Evolutionary conservation across 2,329 filamentous ascomycete species (phyloP), one percentile per base, ranked within the genome.

Genomic region (Sphaceloma murrayae): DNA sequence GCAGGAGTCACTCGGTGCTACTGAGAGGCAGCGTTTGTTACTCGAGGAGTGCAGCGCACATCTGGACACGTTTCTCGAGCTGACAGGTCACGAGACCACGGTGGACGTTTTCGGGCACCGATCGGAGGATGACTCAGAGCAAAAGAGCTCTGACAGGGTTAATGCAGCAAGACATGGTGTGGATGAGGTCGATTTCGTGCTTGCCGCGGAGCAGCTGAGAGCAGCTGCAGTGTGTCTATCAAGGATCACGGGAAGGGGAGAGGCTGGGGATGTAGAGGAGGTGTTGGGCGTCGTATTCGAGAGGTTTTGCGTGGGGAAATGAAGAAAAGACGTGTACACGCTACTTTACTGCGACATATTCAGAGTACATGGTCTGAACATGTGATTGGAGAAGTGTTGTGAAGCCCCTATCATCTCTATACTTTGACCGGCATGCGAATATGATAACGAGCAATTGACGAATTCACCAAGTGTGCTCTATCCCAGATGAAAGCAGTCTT

Each of bases 211-310:
- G 62, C 78, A 88, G 58, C 69, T 98, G 45, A 80, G 91, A 32
- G 78, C 77, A 52, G 88, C 87, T 9, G 87, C 85, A 1, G 76
- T 80, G 43, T 80, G 78, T 50, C 69, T 95, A n/a, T 82, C 86
- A 2, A 77, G 79, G 46, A 94, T 96, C 54, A 96, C 87, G 1
- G 91, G 91, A 1, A 77, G 77, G 45, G 88, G 87, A 1, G 85
- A 87, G 54, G 76, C 75, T 30, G 85, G 87, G 2, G 89, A 96
- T 62, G 86, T 96, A 11, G 89, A 98, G 60, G 91, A 96, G 58
- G 85, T 98, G 5, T 66, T 98, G 33, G 91, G 91, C 0, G 88
- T 98, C 16, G 88, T 98, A 3, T 98, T 98, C 66, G 89, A 96
- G 62, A 96, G 94, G 85, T 66, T 66, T 47, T 66, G 63, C 46